Percentiles rank a stretch among this genome's conserved stretches.
phyloP scores from a whole-genome alignment of 176 grass and related monocot genomes.

The Avena atlantica region DNA sequence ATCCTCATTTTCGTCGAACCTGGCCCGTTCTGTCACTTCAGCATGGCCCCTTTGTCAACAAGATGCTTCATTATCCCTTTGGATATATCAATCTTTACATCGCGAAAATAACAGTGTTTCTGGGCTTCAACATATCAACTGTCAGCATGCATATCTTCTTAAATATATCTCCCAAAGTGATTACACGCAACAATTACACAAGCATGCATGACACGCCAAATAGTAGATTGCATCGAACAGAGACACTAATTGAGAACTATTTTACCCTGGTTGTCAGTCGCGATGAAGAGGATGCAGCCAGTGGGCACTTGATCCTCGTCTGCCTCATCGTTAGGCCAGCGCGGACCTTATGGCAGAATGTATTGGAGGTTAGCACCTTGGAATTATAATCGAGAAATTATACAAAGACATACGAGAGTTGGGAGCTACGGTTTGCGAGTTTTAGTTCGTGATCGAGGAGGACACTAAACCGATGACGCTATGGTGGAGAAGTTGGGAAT shows the following conservation, averaged over 20 bases:
- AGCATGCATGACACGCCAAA: too few relatives aligned
- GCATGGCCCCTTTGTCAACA: slow-evolving; percentile 74
- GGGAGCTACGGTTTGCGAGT: neutral
- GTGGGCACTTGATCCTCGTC: slow-evolving; percentile 73
- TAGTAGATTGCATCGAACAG: too few relatives aligned
- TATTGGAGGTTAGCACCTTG: slow-evolving; percentile 51
- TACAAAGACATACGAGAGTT: neutral
- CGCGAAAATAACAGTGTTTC: slow-evolving; percentile 64
- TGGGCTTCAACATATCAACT: slow-evolving; percentile 78
- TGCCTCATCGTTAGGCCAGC: slow-evolving; percentile 11
- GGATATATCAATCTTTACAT: slow-evolving; percentile 89
- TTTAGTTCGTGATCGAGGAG: too few relatives aligned
- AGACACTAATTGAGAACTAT: too few relatives aligned
- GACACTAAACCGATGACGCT: too few relatives aligned
- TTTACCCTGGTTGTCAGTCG: neutral
- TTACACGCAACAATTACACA: too few relatives aligned
- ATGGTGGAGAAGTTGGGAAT: too few relatives aligned
- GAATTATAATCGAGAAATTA: neutral
- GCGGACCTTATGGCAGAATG: slow-evolving; percentile 41
- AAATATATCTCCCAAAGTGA: too few relatives aligned
- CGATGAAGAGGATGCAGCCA: slow-evolving; percentile 74
- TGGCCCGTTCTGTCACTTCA: slow-evolving; percentile 65
- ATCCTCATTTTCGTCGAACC: slow-evolving; percentile 75
- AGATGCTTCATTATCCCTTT: slow-evolving; percentile 82
- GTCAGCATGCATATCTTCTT: slow-evolving; percentile 15